phyloP scores from a whole-genome alignment of 257 asterid species.

The Thymus quinquecostatus region DNA sequence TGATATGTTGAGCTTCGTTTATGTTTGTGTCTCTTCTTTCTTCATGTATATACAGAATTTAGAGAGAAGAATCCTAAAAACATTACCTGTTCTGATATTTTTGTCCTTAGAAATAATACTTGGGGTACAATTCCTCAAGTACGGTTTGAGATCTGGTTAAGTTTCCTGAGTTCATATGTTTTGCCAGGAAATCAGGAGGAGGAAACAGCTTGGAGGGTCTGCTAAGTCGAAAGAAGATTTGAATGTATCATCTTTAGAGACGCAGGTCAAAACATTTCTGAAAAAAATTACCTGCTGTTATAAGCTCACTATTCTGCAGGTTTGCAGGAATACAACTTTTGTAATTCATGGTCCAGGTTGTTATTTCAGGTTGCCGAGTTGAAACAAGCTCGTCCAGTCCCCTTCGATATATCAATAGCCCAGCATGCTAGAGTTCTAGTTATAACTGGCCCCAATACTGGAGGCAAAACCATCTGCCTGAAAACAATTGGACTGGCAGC shows the following conservation, averaged over 20 bases:
- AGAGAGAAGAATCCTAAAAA: slow-evolving; percentile 10
- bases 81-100: slow-evolving; percentile 3
- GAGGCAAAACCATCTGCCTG: slow-evolving; percentile 96
- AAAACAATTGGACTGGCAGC: slow-evolving; percentile 97
- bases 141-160: slow-evolving; percentile 22
- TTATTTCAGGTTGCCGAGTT: slow-evolving; percentile 69
- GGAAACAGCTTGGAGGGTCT: slow-evolving; percentile 62
- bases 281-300: slow-evolving; percentile 12
- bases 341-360: slow-evolving; percentile 25
- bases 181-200: slow-evolving; percentile 87
- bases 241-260: slow-evolving; percentile 60
- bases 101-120: slow-evolving; percentile 1
- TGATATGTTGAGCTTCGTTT: slow-evolving; percentile 46
- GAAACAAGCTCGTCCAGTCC: slow-evolving; percentile 77
- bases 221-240: slow-evolving; percentile 48
- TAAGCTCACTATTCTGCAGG: slow-evolving; percentile 12
- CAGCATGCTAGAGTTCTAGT: slow-evolving; percentile 70
- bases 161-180: slow-evolving; percentile 19
- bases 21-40: not conserved
- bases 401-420: slow-evolving; percentile 71
- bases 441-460: slow-evolving; percentile 97
- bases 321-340: slow-evolving; percentile 11
- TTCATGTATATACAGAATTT: slow-evolving; percentile 14
- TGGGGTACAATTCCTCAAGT: slow-evolving; percentile 14
- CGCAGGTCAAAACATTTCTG: slow-evolving; percentile 54